Conservation (phyloP, 768 basidiomycete genomes). For the Infundibulicybe gibba region DNA sequence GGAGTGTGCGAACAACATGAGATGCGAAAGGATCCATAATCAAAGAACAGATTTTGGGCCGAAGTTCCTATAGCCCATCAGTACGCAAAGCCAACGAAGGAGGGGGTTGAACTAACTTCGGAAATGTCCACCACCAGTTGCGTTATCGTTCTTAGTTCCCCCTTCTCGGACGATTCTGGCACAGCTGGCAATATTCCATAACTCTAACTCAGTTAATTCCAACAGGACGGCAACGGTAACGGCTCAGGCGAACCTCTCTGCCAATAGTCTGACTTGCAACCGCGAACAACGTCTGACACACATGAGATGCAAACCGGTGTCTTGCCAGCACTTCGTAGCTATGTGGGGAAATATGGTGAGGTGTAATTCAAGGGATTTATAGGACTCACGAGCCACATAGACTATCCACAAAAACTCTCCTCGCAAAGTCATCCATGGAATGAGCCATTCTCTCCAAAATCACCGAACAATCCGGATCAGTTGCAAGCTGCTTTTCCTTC, state of each 20-base stretch:
- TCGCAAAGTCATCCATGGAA: constrained; percentile 96
- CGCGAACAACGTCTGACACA: constrained; percentile 84
- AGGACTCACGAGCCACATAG: constrained; percentile 81
- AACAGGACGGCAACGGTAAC: not conserved
- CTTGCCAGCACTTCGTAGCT: constrained; percentile 64
- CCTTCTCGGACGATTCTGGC: constrained; percentile 44
- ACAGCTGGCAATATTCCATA: constrained; percentile 50
- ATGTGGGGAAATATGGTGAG: constrained; percentile 1
- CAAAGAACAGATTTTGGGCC: constrained; percentile 57
- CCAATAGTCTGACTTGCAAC: constrained; percentile 61
- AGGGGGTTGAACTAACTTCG: constrained; percentile 38
- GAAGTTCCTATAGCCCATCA: constrained; percentile 54
- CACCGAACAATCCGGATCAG: constrained; percentile 91
- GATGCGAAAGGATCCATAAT: constrained; percentile 88
- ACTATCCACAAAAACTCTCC: constrained; percentile 85
- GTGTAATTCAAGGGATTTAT: not conserved
- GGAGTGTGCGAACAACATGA: constrained; percentile 80
- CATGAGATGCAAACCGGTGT: constrained; percentile 94
- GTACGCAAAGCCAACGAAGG: no score
- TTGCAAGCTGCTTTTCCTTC: constrained; percentile 87
- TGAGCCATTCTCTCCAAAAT: constrained; percentile 87
- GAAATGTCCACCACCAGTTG: constrained; percentile 61
- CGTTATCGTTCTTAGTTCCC: constrained; percentile 66
- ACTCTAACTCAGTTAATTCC: constrained; percentile 29
- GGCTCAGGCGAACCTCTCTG: constrained; percentile 52